Evolutionary conservation across 1,139 yeast genomes (phyloP), one percentile per base, ranked within the genome.

Genomic region (Hanseniaspora sp.): DNA sequence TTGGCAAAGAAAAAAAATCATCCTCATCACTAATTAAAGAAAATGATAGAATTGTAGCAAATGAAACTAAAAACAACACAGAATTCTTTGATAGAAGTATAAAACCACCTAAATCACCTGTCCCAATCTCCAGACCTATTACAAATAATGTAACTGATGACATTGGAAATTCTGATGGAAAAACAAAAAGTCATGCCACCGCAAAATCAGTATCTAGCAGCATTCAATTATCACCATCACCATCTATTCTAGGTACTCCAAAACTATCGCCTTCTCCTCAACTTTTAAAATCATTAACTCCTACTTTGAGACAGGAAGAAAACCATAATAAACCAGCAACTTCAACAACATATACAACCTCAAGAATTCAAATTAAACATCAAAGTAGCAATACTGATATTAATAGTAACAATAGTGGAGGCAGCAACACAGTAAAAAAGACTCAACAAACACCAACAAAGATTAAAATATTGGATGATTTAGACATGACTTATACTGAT

Each of bases 341-440:
- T 0, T 66, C 69, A 4, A 65, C 64, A 7, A 59, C 66, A 1
- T 66, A 66, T 45, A 66, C 66, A 13, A 66, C 67, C 1, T 66
- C 69, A 4, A 62, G 69, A 56, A 65, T 66, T 23, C 62, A 67
- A n/a, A 65, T 65, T 8, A 46, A 42, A 15, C 46, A 47, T n/a
- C 53, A 45, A 15, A 34, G 9, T 15, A 28, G 38, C 8, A n/a
- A 12, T n/a, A 8, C 15, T 3, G 38, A 44, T 31, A 17, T 44
- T 3, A 12, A 15, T 5, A 8, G 13, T 41, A 15, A 6, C 5
- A 30, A 15, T 15, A 13, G 30, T 34, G 15, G 42, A 2, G 15
- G 42, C 1, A 29, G 15, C 12, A 39, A 28, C n/a, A 39, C 29
- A 18, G n/a, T 34, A 34, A n/a, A 38, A 4, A 33, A 15, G 12